Evolutionary conservation across 495 filamentous ascomycete species (phyloP), one percentile per base, ranked within the genome.

Genomic region (Schizothecium vesticola): DNA sequence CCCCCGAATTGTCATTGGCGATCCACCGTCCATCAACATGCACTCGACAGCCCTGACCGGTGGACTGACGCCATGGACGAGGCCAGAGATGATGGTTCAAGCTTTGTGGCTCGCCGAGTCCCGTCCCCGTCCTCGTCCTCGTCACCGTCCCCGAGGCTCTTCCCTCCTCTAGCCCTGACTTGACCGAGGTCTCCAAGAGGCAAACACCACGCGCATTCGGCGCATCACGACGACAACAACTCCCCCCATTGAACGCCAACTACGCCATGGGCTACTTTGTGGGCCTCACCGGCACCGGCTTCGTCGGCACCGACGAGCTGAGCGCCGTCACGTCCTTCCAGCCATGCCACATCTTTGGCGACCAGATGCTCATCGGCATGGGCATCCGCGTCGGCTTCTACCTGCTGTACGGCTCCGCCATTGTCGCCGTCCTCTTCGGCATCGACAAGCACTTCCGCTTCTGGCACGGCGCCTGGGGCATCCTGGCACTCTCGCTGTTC

Each of bases 261-360:
- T 13, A 26, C 56, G 63, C 29, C 1, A 75, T 77, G 73, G 75
- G 75, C 29, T 68, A 76, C 68, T 73, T 73, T 16, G 71, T 71
- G 13, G 73, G 73, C 21, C 25, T 75, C 51, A 73, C 75, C 19
- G 67, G 65, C 61, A 77, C 75, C 21, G 69, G 70, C 61, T 77
- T 75, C 70, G 72, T 77, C 55, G 75, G 71, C 33, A 73, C 71
- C 66, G 72, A 68, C 67, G 75, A 74, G 64, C 36, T 71, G 72
- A 69, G 66, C 66, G 75, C 73, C 51, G 75, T 74, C 22, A 73
- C 73, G 33, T 75, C 73, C 8, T 77, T 66, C 69, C 62, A 62
- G 60, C 75, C 75, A 56, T 77, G 75, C 33, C 75, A 77, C 61
- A 74, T 75, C 59, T 77, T 77, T 29, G 75, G 75, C 43, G 73